phyloP scores from a whole-genome alignment of 2,329 filamentous ascomycete species.

The Fusarium sp. region DNA sequence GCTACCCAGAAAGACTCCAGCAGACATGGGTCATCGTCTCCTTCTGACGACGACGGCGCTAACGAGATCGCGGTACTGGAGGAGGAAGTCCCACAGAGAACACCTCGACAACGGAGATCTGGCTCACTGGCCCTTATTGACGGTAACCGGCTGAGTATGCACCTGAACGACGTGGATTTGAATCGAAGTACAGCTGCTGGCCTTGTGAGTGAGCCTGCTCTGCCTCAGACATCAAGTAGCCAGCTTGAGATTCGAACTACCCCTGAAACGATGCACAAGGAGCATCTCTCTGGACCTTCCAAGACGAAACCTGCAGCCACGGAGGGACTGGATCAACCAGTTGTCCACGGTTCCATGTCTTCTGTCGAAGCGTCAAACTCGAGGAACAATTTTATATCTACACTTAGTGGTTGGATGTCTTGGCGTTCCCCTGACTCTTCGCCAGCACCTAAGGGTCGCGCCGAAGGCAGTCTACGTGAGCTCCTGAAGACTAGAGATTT shows the following conservation, averaged over 20 bases:
- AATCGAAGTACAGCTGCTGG: slow-evolving; percentile 57
- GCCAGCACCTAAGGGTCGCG: slow-evolving; percentile 60
- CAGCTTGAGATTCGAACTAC: slow-evolving; percentile 64
- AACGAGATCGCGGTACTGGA: slow-evolving; percentile 46
- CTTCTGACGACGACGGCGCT: slow-evolving; percentile 51
- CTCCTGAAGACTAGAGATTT: slow-evolving; percentile 60
- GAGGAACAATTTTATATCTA: slow-evolving; percentile 55
- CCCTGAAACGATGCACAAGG: slow-evolving; percentile 48
- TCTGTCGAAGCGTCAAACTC: slow-evolving; percentile 44
- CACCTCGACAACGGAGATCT: slow-evolving; percentile 49
- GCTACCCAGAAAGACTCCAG: slow-evolving; percentile 57
- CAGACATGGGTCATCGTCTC: slow-evolving; percentile 52
- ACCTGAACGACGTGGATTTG: slow-evolving; percentile 48
- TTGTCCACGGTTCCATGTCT: slow-evolving; percentile 51
- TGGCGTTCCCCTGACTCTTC: slow-evolving; percentile 55
- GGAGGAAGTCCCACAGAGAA: slow-evolving; percentile 38
- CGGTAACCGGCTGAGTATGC: slow-evolving; percentile 54
- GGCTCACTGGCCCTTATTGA: slow-evolving; percentile 58
- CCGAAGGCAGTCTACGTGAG: slow-evolving; percentile 70
- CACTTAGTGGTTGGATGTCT: slow-evolving; percentile 63
- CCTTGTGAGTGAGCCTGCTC: slow-evolving; percentile 70
- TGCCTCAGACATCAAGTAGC: slow-evolving; percentile 69
- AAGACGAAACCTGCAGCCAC: slow-evolving; percentile 34
- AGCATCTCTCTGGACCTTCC: slow-evolving; percentile 31
- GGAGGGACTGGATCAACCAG: slow-evolving; percentile 48